Conservation (phyloP, 2,329 filamentous ascomycete species). For the Aspergillus ibericus region DNA sequence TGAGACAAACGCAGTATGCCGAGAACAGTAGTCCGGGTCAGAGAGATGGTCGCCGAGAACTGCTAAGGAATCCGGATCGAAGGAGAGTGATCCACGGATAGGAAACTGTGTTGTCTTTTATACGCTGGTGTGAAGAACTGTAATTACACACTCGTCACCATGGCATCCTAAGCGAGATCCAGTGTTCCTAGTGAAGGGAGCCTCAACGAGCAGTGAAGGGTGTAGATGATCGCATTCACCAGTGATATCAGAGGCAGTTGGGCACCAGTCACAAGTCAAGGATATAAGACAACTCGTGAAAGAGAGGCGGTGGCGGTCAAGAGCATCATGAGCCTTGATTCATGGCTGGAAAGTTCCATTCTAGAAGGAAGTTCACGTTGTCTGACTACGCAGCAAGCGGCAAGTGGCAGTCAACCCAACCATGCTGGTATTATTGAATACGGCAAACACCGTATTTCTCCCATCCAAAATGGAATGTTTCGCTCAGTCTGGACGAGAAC, state of each 20-base stretch:
- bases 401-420: not conserved
- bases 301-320: not conserved
- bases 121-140: not conserved
- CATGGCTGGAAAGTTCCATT: not conserved
- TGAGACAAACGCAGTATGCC: not conserved
- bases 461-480: not conserved
- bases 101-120: not conserved
- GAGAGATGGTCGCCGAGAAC: not conserved
- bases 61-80: not conserved
- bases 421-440: not conserved
- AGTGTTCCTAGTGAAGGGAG: no score
- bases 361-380: not conserved
- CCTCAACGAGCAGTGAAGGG: no score
- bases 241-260: not conserved
- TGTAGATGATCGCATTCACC: not conserved
- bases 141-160: not conserved
- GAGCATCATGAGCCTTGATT: not conserved
- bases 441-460: not conserved
- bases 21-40: not conserved
- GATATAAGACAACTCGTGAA: not conserved
- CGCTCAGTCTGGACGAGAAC: not conserved
- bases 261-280: not conserved
- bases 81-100: not conserved
- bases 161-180: not conserved
- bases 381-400: not conserved